A percentile compares a stretch with the other conserved stretches of the same genome.
These are phyloP conservation scores for Debaryomyces subglobosus DNA, from an alignment of 1,139 yeast genomes.

Conservation along the genomic window DNA sequence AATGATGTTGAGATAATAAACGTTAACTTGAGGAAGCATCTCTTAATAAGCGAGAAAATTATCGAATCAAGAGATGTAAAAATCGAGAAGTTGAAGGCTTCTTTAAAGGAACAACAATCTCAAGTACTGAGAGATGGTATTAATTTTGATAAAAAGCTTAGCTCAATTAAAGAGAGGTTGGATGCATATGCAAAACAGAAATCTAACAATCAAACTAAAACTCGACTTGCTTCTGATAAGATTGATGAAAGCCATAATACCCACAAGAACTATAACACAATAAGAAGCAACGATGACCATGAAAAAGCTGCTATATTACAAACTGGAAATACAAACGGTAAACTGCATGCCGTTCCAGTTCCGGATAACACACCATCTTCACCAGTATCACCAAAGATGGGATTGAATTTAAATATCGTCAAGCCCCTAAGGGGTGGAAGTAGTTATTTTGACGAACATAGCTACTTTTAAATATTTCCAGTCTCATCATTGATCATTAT, in stretches of 20 bases:
- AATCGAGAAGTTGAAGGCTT: slow-evolving; percentile 55
- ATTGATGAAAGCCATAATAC: background rate
- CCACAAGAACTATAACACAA: background rate
- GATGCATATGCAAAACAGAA: slow-evolving; percentile 15
- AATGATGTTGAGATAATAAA: slow-evolving; percentile 45
- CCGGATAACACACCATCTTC: slow-evolving; percentile 21
- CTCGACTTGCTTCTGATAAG: background rate
- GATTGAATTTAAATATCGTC: slow-evolving; percentile 60
- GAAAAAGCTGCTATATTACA: background rate
- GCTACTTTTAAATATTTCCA: background rate
- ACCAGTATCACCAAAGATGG: slow-evolving; percentile 37
- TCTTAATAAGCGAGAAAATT: slow-evolving; percentile 58
- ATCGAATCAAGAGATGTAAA: slow-evolving; percentile 63
- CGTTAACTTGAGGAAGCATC: slow-evolving; percentile 43
- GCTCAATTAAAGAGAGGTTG: slow-evolving; percentile 45
- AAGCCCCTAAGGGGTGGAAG: slow-evolving; percentile 69
- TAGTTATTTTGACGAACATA: slow-evolving; percentile 7
- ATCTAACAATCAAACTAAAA: background rate
- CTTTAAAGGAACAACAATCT: slow-evolving; percentile 55
- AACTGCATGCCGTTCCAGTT: slow-evolving; percentile 4
- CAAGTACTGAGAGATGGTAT: slow-evolving; percentile 53
- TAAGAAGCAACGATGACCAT: background rate
- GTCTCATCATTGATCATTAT: background rate
- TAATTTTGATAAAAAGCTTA: slow-evolving; percentile 56
- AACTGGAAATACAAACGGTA: background rate